Evolutionary conservation across 2,329 filamentous ascomycete genomes (phyloP).

Genomic region (Cyphellophora attinorum): DNA sequence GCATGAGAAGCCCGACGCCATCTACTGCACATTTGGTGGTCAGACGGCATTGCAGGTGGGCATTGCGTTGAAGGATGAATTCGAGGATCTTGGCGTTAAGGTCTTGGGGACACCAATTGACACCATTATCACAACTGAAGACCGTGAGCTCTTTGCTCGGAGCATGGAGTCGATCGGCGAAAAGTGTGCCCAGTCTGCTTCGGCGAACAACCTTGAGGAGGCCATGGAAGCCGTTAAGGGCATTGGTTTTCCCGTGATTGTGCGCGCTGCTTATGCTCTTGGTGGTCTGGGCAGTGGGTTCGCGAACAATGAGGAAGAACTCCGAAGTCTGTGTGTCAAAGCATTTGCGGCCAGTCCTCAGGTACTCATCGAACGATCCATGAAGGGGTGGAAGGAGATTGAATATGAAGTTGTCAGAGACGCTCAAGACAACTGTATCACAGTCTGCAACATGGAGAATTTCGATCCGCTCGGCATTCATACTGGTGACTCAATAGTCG

Average conservation of each 20-base stretch:
- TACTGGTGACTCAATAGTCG: slow-evolving; percentile 95
- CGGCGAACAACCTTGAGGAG: slow-evolving; percentile 79
- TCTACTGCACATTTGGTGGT: slow-evolving; percentile 95
- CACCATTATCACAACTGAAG: slow-evolving; percentile 97
- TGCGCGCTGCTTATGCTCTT: slow-evolving; percentile 89
- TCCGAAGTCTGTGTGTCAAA: slow-evolving; percentile 83
- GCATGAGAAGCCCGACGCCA: slow-evolving; percentile 88
- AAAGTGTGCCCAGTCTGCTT: slow-evolving; percentile 95
- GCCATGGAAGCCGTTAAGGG: slow-evolving; percentile 77
- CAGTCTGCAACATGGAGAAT: slow-evolving; percentile 99
- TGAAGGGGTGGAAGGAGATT: slow-evolving; percentile 99
- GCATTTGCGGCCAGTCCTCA: slow-evolving; percentile 92
- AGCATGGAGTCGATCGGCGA: slow-evolving; percentile 98
- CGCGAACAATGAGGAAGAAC: slow-evolving; percentile 73
- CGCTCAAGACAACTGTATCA: slow-evolving; percentile 95
- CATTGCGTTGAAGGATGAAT: slow-evolving; percentile 96
- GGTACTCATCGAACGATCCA: slow-evolving; percentile 91
- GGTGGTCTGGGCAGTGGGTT: slow-evolving; percentile 94
- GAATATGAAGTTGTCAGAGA: slow-evolving; percentile 98
- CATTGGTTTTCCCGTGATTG: slow-evolving; percentile 94
- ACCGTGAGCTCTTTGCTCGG: slow-evolving; percentile 91
- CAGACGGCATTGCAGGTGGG: slow-evolving; percentile 95
- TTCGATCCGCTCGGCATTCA: slow-evolving; percentile 97
- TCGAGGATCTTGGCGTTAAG: slow-evolving; percentile 81
- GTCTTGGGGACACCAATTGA: slow-evolving; percentile 95